Conservation (phyloP, 2,329 filamentous ascomycete species). For the Trichothecium roseum region DNA sequence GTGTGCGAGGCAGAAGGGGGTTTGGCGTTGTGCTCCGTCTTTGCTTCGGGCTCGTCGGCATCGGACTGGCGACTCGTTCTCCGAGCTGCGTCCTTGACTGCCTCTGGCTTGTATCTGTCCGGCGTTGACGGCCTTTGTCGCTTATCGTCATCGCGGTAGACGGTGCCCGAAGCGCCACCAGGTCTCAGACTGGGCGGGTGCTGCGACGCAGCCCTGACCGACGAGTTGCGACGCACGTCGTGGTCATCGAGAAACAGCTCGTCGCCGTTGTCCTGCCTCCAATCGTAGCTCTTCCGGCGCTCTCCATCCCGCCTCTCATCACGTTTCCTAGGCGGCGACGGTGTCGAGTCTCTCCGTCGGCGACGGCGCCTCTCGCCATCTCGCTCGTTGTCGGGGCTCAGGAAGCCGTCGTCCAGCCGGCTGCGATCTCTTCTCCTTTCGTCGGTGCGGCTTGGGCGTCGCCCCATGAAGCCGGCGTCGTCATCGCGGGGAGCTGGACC, state of each 20-base stretch:
- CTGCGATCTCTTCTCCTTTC: no score
- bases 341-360: not conserved
- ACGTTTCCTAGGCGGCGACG: not conserved
- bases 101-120: constrained; percentile 8
- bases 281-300: constrained; percentile 2
- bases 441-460: not conserved
- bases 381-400: not conserved
- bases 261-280: not conserved
- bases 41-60: constrained; percentile 1
- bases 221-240: not conserved
- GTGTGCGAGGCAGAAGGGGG: not conserved
- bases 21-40: not conserved
- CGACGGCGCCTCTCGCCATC: not conserved
- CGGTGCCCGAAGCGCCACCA: constrained; percentile 1
- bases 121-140: constrained; percentile 7
- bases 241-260: not conserved
- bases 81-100: constrained; percentile 1
- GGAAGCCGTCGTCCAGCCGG: not conserved
- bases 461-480: not conserved
- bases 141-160: not conserved
- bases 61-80: not conserved
- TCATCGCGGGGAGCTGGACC: not conserved
- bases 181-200: not conserved
- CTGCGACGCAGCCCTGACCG: not conserved
- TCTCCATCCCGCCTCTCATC: not conserved